phyloP scores from a whole-genome alignment of 805 yeast species.

The Pichia thaimueangensis region DNA sequence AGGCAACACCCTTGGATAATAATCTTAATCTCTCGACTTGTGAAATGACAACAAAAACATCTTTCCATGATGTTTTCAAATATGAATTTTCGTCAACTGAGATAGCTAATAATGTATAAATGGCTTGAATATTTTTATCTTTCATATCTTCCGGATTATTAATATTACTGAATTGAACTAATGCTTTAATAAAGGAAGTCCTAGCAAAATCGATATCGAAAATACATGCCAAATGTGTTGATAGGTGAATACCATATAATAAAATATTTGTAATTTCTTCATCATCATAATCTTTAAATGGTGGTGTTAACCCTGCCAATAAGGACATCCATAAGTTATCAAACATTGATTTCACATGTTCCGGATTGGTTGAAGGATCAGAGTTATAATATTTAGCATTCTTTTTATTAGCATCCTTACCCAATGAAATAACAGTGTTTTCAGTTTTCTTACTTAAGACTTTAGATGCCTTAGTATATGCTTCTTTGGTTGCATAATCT shows the following conservation, averaged over 20 bases:
- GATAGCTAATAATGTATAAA: conserved; percentile 63
- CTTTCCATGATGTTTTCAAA: conserved; percentile 76
- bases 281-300: conserved; percentile 84
- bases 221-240: conserved; percentile 76
- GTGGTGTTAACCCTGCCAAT: conserved; percentile 88
- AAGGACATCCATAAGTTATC: conserved; percentile 97
- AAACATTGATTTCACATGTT: conserved; percentile 88
- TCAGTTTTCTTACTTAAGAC: conserved; percentile 91
- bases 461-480: conserved; percentile 85
- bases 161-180: conserved; percentile 79
- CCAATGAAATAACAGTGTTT: conserved; percentile 63
- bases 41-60: conserved; percentile 72
- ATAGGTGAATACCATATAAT: conserved; percentile 77
- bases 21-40: conserved; percentile 88
- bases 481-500: conserved; percentile 60
- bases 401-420: conserved; percentile 40
- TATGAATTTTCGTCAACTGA: conserved; percentile 77
- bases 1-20: conserved; percentile 80
- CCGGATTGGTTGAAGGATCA: conserved; percentile 33
- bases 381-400: conserved; percentile 65
- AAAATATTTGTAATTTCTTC: conserved; percentile 61
- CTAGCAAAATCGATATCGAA: conserved; percentile 82
- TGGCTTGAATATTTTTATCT: conserved; percentile 75
- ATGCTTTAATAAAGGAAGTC: conserved; percentile 82
- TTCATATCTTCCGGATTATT: conserved; percentile 74